Base-by-base conservation (phyloP, 148 eudicot genomes). In the Rhododendron ovatum region DNA sequence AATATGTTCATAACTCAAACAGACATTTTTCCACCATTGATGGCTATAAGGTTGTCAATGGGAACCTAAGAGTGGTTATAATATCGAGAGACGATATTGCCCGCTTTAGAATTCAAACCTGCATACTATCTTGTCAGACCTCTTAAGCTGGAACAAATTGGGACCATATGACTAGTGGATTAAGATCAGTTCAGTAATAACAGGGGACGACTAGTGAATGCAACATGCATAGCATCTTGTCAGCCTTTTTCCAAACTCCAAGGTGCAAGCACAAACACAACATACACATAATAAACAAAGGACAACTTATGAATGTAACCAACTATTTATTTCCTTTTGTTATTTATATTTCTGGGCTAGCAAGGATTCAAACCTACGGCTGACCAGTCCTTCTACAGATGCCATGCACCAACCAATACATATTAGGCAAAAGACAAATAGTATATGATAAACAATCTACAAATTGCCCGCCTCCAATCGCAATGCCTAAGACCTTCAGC, bases 31-130 rank as follows among this genome's bases (percentile, higher is more conserved):
- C 15, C 77, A 13, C 7, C 7, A 22, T 28, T 81, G 41, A 83
- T 17, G 83, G 75, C 43, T 9, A 63, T n/a, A 87, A 83, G 35
- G 51, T 81, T 57, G 71, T 55, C 35, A 14, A 18, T 10, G 39
- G 20, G 45, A 61, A 37, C 24, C 35, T 37, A 82, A 82, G 41
- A 20, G 41, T 33, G 47, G 47, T 81, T 81, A 81, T 35, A 81
- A 78, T 51, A 78, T 59, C 74, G 20, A 59, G 33, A 82, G 4
- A 61, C 45, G 4, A 61, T 20, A 33, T 59, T 2, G 15, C 18
- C 84, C n/a, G 35, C 73, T 41, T 63, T 24, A 82, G 51, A 82
- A 59, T 82, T 82, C 51, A 82, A 37, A 10, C 24, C 84, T 61
- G 20, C 84, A 59, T 39, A 39, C 53, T 24, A 35, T 41, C 75